These are phyloP conservation scores for Lippia alba DNA, from an alignment of 305 asterid species.

Conservation along the genomic window DNA sequence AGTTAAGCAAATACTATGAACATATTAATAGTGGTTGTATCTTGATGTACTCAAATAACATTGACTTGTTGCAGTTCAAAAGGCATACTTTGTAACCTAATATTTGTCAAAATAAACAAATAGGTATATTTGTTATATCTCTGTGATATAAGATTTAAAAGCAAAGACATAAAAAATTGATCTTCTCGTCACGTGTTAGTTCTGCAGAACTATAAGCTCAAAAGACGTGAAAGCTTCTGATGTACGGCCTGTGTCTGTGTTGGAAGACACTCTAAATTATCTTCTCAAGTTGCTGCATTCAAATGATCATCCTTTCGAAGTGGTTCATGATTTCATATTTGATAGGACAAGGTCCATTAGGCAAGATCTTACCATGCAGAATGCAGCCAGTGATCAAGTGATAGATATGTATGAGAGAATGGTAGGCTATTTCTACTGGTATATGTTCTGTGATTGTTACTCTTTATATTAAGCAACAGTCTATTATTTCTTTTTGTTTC, in stretches of 20 bases:
- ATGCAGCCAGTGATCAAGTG: conserved; percentile 55
- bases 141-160: too few species aligned
- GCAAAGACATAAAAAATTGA: conserved; percentile 1
- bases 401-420: conserved; percentile 87
- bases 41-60: background rate
- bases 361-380: conserved; percentile 98
- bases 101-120: background rate
- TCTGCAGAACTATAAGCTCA: conserved; percentile 89
- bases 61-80: too few species aligned
- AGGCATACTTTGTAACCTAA: too few species aligned
- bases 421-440: conserved; percentile 55
- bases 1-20: too few species aligned
- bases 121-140: background rate
- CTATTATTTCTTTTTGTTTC: background rate
- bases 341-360: conserved; percentile 95
- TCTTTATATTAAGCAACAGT: conserved; percentile 15
- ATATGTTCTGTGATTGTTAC: conserved; percentile 21
- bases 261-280: conserved; percentile 78
- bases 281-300: conserved; percentile 67
- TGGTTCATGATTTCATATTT: conserved; percentile 88
- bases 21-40: too few species aligned
- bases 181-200: conserved; percentile 51
- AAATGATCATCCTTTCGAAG: conserved; percentile 69
- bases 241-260: conserved; percentile 81
- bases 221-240: conserved; percentile 63